These are phyloP conservation scores for Cordyceps militaris DNA, from an alignment of 2,329 filamentous ascomycete genomes.

Conservation along the genomic window DNA sequence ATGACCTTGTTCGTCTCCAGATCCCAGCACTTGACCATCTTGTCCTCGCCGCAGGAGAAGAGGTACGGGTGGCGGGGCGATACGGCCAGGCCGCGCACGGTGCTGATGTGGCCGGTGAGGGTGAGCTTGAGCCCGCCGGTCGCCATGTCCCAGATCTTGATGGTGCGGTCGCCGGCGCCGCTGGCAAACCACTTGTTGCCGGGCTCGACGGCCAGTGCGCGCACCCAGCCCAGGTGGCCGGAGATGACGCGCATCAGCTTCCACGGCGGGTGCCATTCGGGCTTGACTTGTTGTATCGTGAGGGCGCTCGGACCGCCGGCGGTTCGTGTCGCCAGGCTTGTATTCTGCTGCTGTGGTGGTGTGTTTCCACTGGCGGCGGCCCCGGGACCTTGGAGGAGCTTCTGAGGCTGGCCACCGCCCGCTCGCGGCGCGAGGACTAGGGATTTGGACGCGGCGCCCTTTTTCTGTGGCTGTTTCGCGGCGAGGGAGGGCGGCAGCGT, in stretches of 20 bases:
- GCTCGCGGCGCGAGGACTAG: slow-evolving; percentile 23
- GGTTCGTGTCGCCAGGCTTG: slow-evolving; percentile 25
- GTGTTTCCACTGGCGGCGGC: slow-evolving; percentile 34
- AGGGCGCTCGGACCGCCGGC: slow-evolving; percentile 17
- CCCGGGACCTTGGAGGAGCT: slow-evolving; percentile 36
- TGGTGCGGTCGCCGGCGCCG: slow-evolving; percentile 89
- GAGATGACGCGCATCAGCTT: slow-evolving; percentile 97
- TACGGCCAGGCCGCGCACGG: slow-evolving; percentile 84
- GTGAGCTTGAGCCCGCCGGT: slow-evolving; percentile 79
- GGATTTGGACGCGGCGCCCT: slow-evolving; percentile 39
- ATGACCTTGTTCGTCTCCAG: slow-evolving; percentile 99
- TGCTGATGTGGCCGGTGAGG: slow-evolving; percentile 89
- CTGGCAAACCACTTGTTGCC: slow-evolving; percentile 97
- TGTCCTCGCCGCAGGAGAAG: slow-evolving; percentile 96
- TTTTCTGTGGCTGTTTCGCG: slow-evolving; percentile 55
- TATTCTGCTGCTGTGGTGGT: slow-evolving; percentile 21
- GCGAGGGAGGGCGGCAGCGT: slow-evolving; percentile 72
- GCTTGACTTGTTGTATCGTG: slow-evolving; percentile 48
- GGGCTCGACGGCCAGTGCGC: slow-evolving; percentile 82
- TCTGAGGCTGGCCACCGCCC: slow-evolving; percentile 24
- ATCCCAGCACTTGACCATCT: slow-evolving; percentile 99
- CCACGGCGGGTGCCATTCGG: slow-evolving; percentile 97
- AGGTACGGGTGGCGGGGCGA: slow-evolving; percentile 92
- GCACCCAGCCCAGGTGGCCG: slow-evolving; percentile 92
- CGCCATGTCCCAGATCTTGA: slow-evolving; percentile 97